phyloP scores from a whole-genome alignment of 805 yeast species.

The Vanderwaltozyma verrucispora region DNA sequence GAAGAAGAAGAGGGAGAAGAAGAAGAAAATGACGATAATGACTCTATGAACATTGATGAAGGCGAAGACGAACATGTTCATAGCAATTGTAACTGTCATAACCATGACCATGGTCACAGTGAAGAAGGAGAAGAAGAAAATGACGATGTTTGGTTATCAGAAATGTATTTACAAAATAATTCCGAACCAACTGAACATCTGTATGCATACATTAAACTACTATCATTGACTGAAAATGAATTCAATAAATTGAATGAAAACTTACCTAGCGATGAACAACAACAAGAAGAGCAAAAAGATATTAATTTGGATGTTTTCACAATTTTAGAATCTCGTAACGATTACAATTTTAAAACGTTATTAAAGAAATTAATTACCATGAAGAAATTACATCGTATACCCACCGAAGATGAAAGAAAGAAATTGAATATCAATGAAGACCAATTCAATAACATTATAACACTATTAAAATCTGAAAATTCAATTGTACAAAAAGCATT shows the following conservation, averaged over 20 bases:
- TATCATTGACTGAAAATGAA: neutral
- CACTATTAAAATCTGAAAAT: neutral
- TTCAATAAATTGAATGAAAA: neutral
- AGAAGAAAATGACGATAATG: too few species aligned
- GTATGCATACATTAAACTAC: neutral
- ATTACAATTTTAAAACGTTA: neutral
- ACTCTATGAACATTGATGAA: too few species aligned
- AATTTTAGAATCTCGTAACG: neutral
- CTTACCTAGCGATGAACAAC: neutral
- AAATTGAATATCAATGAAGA: neutral
- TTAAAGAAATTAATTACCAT: neutral
- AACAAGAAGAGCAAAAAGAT: neutral
- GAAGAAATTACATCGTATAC: neutral
- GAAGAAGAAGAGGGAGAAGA: conserved; percentile 7
- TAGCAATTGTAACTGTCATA: conserved; percentile 5
- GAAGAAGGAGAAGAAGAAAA: conserved; percentile 1
- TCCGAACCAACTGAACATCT: neutral
- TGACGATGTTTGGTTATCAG: conserved; percentile 35
- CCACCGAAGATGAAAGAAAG: neutral
- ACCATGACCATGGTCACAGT: conserved; percentile 10
- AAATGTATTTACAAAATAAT: conserved; percentile 26
- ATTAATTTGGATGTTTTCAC: neutral
- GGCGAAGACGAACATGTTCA: neutral
- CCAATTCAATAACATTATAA: neutral
- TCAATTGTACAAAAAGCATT: neutral